phyloP scores from a whole-genome alignment of 129 eudicot species.

The Mikania micrantha region DNA sequence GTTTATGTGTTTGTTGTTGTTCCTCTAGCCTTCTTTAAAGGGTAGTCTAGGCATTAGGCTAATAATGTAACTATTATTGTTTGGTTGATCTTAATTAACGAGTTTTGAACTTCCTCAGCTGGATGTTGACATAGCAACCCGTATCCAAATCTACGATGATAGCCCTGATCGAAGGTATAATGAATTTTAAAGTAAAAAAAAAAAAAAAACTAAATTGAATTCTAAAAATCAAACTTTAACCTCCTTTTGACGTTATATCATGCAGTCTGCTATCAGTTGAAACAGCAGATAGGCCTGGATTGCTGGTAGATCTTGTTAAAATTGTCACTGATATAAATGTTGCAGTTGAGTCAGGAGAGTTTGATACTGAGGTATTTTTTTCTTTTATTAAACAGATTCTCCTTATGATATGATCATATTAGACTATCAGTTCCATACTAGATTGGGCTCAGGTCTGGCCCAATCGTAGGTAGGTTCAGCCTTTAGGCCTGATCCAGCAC shows the following conservation, averaged over 20 bases:
- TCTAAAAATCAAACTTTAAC: not conserved
- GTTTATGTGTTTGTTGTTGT: not conserved
- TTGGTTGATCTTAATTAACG: not conserved
- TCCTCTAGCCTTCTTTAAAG: not conserved
- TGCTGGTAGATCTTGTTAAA: constrained; percentile 90
- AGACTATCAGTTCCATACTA: not conserved
- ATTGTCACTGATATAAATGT: constrained; percentile 72
- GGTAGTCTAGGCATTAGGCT: constrained; percentile 3
- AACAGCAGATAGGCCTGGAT: constrained; percentile 88
- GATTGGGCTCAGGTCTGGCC: too few species aligned
- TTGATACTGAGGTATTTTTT: constrained; percentile 77
- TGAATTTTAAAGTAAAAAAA: not conserved
- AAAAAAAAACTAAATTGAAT: not conserved
- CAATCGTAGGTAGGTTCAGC: too few species aligned
- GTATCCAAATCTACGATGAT: constrained; percentile 57
- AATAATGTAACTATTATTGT: not conserved
- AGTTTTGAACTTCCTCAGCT: constrained; percentile 43
- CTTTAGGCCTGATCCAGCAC: too few species aligned
- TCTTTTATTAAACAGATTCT: not conserved
- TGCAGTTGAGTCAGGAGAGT: constrained; percentile 83
- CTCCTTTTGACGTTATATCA: constrained; percentile 1
- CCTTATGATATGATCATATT: not conserved
- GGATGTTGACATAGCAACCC: constrained; percentile 87
- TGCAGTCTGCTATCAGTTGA: constrained; percentile 83
- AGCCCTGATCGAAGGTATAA: constrained; percentile 75